Base-by-base conservation (phyloP, 2,329 filamentous ascomycete species). In the Fusarium chlamydosporum region DNA sequence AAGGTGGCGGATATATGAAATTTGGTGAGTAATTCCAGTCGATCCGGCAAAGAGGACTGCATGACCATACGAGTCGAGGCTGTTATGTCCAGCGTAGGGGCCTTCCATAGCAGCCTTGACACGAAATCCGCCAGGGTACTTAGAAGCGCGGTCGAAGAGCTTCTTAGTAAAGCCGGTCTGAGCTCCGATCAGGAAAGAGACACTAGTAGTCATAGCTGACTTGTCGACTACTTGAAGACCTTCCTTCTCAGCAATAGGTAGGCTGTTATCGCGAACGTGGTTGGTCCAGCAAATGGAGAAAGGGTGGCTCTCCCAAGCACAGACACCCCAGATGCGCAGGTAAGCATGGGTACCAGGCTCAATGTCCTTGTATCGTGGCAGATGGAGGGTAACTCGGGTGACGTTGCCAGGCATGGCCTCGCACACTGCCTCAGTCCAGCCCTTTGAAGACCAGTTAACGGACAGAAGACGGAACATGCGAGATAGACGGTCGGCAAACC, bases 1-100 rank as follows among this genome's bases (percentile, higher is more conserved):
- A 6, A 95, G 83, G 52, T 96, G 91, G 56, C 89, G 90, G 10
- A 97, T 86, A 78, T 96, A 97, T 34, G 94, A 92, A 31, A 98
- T 88, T 77, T 97, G 94, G 78, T 98, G 95, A 1, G 95, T 97
- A 80, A 99, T 98, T 66, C 96, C 96, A 7, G 96, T 94, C 59
- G 95, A 93, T 58, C 94, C 94, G 13, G 95, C 94, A 76, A 97
- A 94, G 58, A 99, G 90, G 67, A 99, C 88, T 43, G 91, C 89
- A 42, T 96, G 96, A 38, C 96, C 95, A 79, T 97, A 98, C 9
- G 94, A 97, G 79, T 94, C 90, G 68, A 98, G 89, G 64, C 89
- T 89, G 79, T 97, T 91, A 76, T 93, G 91, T 41, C 90, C 91
- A 6, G 89, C 91, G 77, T 98, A 98, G 1, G 96, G 95, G 0